Evolutionary conservation across 202 grass and related monocot species (phyloP), one percentile per base, ranked within the genome.

Genomic region (Zizania palustris): DNA sequence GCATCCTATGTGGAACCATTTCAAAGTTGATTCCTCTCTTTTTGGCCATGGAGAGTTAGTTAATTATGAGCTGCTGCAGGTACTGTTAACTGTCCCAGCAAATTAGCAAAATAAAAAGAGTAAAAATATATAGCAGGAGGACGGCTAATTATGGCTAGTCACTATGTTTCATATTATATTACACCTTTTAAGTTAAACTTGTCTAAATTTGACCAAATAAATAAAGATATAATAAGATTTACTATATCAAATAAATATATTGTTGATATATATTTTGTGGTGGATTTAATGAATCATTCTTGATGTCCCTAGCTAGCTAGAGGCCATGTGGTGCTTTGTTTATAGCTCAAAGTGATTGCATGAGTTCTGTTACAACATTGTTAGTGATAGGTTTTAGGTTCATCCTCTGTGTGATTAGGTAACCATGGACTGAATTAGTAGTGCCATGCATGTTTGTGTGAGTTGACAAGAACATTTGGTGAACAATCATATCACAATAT

Each of bases 281-380:
- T 28, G 28, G 28, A 28, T 28, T 28, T 28, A 28, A 28, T 28
- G 28, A 45, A 80, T 71, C n/a, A 38, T 71, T 49, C 66, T 33
- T 50, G 8, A 12, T 80, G 77, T 62, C 55, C 20, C 77, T 71
- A 61, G 28, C 77, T 71, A 61, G 28, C n/a, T 11, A 62, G 77
- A 80, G 20, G 66, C 55, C 43, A 80, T 61, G 60, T 36, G 63
- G 50, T 76, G 42, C 71, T 54, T 42, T 21, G 56, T 70, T n/a
- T 37, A 21, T 34, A 59, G 51, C 54, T 22, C 60, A 45, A 38
- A 46, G 45, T 74, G 48, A 74, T 74, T 57, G 68, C 67, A 63
- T 64, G 20, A 49, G 11, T 7, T 38, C 42, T 38, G 38, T 35
- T 50, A 0, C 9, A 55, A 20, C n/a, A 20, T 6, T 28, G 28